phyloP scores from a whole-genome alignment of 2,329 filamentous ascomycete species.

The Emmonsiellopsis sp. region DNA sequence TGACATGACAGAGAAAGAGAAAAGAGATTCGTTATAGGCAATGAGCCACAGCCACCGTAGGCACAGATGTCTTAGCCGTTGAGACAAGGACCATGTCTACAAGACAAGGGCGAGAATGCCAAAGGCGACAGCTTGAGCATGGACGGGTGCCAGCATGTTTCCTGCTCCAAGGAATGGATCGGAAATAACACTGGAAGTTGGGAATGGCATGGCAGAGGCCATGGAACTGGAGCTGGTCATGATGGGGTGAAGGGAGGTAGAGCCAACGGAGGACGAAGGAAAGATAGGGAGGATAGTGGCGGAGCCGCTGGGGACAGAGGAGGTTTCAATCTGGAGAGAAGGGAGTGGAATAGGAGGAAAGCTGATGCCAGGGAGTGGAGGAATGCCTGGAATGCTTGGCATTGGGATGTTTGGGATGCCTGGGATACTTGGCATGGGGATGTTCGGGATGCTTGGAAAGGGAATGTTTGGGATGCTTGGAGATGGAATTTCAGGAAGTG shows the following conservation, averaged over 20 bases:
- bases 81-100: not conserved
- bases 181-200: not conserved
- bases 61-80: not conserved
- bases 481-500: not conserved
- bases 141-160: not conserved
- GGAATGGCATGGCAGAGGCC: not conserved
- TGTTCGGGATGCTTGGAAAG: not conserved
- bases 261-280: not conserved
- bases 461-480: not conserved
- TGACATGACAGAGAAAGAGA: not conserved
- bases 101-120: conserved; percentile 3
- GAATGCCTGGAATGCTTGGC: not conserved
- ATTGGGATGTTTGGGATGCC: not conserved
- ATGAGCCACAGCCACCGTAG: not conserved
- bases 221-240: not conserved
- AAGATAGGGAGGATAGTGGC: not conserved
- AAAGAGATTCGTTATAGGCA: not conserved
- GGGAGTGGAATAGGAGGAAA: not conserved
- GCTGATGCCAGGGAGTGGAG: not conserved
- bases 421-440: not conserved
- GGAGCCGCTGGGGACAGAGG: not conserved
- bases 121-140: conserved; percentile 1
- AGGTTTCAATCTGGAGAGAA: not conserved
- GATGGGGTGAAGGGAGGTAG: not conserved
- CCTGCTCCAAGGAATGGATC: not conserved